These are phyloP conservation scores for Blastocystis sp. DNA, from an alignment of 352 stramenopile genomes.

Conservation along the genomic window DNA sequence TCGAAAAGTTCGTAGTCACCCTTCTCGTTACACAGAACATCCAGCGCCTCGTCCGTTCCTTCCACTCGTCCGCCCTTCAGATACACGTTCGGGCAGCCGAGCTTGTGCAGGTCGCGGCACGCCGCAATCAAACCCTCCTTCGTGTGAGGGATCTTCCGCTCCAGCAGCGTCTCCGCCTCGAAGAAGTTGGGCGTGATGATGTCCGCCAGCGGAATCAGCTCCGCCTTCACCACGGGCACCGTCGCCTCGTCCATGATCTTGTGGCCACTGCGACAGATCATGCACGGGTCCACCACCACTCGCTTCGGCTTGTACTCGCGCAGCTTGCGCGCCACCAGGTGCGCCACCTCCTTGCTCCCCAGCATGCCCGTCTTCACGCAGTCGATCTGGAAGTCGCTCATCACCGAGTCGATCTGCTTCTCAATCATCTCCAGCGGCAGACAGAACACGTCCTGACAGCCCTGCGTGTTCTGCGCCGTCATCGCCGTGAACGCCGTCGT, in stretches of 20 bases:
- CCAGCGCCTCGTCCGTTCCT: constrained; percentile 18
- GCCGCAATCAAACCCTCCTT: constrained; percentile 30
- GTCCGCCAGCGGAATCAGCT: constrained; percentile 74
- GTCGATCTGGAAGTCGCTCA: constrained; percentile 72
- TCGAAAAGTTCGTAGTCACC: constrained; percentile 59
- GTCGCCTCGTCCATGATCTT: constrained; percentile 71
- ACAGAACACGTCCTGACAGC: constrained; percentile 68
- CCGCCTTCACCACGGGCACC: constrained; percentile 66
- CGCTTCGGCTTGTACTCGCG: constrained; percentile 60
- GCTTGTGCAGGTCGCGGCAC: constrained; percentile 15
- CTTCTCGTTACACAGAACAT: constrained; percentile 25
- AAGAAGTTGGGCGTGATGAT: constrained; percentile 83
- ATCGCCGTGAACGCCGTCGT: constrained; percentile 78
- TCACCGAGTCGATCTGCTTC: constrained; percentile 73
- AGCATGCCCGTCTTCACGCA: constrained; percentile 85
- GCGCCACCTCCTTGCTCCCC: constrained; percentile 69
- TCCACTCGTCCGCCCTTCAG: constrained; percentile 46
- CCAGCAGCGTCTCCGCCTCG: constrained; percentile 70
- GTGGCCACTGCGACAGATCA: constrained; percentile 78
- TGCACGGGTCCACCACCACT: constrained; percentile 82
- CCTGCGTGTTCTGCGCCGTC: constrained; percentile 73
- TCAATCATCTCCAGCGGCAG: constrained; percentile 68
- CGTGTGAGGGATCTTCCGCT: constrained; percentile 57
- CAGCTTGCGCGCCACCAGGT: constrained; percentile 67
- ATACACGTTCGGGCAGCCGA: constrained; percentile 45